Conservation (phyloP, 495 filamentous ascomycete genomes). For the Chaetomidium leptoderma region DNA sequence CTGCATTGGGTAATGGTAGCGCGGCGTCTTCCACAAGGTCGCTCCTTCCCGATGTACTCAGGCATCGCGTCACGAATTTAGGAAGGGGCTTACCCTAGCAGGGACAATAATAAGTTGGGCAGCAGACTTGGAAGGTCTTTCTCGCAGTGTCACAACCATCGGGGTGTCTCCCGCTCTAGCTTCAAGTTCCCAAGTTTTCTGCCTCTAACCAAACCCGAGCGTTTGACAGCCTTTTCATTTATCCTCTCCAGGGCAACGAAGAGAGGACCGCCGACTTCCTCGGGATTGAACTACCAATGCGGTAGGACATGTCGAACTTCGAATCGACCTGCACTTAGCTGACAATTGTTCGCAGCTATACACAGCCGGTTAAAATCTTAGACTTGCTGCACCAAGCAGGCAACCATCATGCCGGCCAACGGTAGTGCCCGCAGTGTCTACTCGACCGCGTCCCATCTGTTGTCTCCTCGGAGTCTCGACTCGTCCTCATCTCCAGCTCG, state of each 20-base stretch:
- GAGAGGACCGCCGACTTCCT: not conserved
- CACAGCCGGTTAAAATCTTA: too few relatives aligned
- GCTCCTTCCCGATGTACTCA: constrained; percentile 1
- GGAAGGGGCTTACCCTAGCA: too few relatives aligned
- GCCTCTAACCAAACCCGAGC: not conserved
- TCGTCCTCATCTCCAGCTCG: not conserved
- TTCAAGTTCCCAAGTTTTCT: too few relatives aligned
- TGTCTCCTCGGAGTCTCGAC: constrained; percentile 20
- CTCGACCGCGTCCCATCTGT: constrained; percentile 24
- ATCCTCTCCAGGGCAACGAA: not conserved
- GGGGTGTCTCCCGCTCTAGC: too few relatives aligned
- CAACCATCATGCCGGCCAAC: constrained; percentile 15
- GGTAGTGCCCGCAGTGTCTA: constrained; percentile 24
- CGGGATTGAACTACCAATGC: not conserved
- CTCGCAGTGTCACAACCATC: too few relatives aligned
- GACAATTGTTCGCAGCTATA: not conserved
- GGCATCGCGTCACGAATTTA: too few relatives aligned
- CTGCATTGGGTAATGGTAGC: not conserved
- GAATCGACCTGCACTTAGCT: not conserved
- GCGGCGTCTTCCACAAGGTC: not conserved
- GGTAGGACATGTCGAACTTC: too few relatives aligned
- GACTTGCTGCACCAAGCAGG: not conserved
- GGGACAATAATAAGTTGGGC: too few relatives aligned
- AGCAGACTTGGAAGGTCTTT: too few relatives aligned
- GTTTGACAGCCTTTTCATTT: not conserved